These are phyloP conservation scores for Pichia sp. DNA, from an alignment of 1,139 yeast genomes.

Conservation along the genomic window DNA sequence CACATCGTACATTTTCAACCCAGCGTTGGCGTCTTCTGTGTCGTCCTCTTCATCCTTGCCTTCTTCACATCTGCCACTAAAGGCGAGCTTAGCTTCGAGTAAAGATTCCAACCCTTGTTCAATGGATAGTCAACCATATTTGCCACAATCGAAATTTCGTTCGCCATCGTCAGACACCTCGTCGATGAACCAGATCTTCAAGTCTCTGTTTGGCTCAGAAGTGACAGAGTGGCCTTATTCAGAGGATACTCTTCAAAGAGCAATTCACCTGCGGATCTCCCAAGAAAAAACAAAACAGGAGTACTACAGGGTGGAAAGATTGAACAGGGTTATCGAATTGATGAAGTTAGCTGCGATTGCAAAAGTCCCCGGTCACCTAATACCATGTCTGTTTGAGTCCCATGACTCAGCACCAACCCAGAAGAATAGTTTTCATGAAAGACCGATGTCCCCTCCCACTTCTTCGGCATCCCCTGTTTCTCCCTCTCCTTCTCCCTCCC, in stretches of 20 bases:
- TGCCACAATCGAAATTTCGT: neutral
- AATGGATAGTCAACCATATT: neutral
- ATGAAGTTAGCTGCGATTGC: slow-evolving; percentile 58
- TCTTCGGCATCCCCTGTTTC: slow-evolving; percentile 10
- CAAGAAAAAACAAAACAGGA: slow-evolving; percentile 86
- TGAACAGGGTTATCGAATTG: slow-evolving; percentile 57
- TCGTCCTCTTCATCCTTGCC: neutral
- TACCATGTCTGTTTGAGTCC: slow-evolving; percentile 55
- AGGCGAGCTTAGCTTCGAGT: neutral
- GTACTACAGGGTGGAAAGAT: slow-evolving; percentile 61
- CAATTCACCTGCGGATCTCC: slow-evolving; percentile 62
- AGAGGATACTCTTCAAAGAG: slow-evolving; percentile 58
- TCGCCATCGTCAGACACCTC: neutral
- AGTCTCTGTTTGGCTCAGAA: slow-evolving; percentile 49
- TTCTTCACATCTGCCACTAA: neutral
- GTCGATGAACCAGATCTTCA: slow-evolving; percentile 16
- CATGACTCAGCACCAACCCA: neutral
- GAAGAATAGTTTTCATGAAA: neutral
- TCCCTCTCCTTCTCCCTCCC: slow-evolving; percentile 10
- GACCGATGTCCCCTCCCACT: slow-evolving; percentile 1
- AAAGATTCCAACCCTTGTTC: neutral
- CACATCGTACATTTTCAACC: neutral
- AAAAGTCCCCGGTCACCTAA: slow-evolving; percentile 61
- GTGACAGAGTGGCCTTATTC: slow-evolving; percentile 54
- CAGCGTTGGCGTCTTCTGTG: neutral